Evolutionary conservation across 148 eudicot genomes (phyloP), one percentile per base, ranked within the genome.

Genomic region (Arbutus unedo): DNA sequence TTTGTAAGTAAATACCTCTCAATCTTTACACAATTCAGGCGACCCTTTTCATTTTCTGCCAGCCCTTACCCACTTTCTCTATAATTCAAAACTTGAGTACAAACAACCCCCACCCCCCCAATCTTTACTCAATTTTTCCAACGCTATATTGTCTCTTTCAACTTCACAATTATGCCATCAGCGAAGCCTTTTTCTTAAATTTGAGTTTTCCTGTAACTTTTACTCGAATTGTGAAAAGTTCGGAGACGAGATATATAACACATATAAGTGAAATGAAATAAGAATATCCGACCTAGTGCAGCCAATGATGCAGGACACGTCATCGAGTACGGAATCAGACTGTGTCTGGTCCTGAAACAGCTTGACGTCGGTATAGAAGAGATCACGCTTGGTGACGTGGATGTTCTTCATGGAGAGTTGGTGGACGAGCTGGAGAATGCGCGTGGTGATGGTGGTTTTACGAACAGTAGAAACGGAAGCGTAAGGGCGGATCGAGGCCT

Each of bases 351-450:
- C 99, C 85, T 88, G 92, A 56, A 96, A 96, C 3, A 96, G 91
- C 88, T 96, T 96, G 2, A 96, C 99, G 59, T 96, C 99, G 2
- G 99, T 96, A 79, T 96, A 96, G 66, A 96, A 96, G 23, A 96
- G 84, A 31, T 96, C 99, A 73, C 99, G 93, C 88, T 96, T 96
- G 2, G 99, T 96, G 23, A 96, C 99, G 55, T 96, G 99, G 44
- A 96, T 96, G 80, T 83, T 88, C 41, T 88, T 88, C 7, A 87
- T 41, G 60, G 92, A 91, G 6, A 96, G 88, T 85, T 96, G 98
- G 79, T 96, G 98, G 47, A 96, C 75, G 23, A 96, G 93, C 13
- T 94, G 87, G 23, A 96, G 60, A 0, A 96, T 92, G 25, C 99
- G 89, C 15, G 95, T 66, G 3, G 99, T 96, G 47, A 96, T 88